Conservation (phyloP, 2,329 filamentous ascomycete genomes). For the Neonectria coccinea region DNA sequence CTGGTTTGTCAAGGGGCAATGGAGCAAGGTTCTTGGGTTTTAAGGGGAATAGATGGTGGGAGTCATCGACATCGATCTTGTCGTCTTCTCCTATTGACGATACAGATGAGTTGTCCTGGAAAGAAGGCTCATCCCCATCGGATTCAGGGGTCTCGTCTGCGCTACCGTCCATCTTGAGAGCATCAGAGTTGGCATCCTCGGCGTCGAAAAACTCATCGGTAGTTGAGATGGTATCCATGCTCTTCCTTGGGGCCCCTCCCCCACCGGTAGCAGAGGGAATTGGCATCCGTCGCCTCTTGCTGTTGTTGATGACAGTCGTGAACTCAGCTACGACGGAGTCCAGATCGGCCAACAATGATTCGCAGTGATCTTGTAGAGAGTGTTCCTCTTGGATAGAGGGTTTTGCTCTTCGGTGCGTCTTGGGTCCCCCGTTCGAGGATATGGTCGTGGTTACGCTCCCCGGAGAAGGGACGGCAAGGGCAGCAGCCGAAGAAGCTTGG, state of each 20-base stretch:
- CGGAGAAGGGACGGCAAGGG: conserved; percentile 58
- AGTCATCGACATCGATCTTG: conserved; percentile 69
- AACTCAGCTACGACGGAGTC: conserved; percentile 89
- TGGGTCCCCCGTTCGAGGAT: conserved; percentile 47
- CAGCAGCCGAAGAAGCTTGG: conserved; percentile 54
- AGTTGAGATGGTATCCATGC: conserved; percentile 82
- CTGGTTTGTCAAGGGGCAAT: conserved; percentile 74
- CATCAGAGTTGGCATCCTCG: conserved; percentile 71
- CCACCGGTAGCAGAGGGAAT: conserved; percentile 61
- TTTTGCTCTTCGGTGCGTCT: conserved; percentile 52
- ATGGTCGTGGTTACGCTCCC: conserved; percentile 49
- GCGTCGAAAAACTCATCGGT: conserved; percentile 97
- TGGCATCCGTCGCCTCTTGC: conserved; percentile 78
- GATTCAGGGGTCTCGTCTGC: conserved; percentile 73
- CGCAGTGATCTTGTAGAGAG: conserved; percentile 83
- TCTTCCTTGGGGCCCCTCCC: conserved; percentile 63
- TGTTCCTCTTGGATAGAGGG: conserved; percentile 65
- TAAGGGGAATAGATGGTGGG: conserved; percentile 74
- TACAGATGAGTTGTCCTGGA: conserved; percentile 67
- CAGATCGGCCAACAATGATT: conserved; percentile 84
- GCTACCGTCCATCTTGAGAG: conserved; percentile 79
- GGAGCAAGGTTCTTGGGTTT: conserved; percentile 82
- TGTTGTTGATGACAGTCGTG: conserved; percentile 78
- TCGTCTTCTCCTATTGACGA: conserved; percentile 72
- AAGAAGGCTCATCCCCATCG: conserved; percentile 66